These are phyloP conservation scores for Fusarium humuli DNA, from an alignment of 2,329 filamentous ascomycete genomes.

Conservation along the genomic window DNA sequence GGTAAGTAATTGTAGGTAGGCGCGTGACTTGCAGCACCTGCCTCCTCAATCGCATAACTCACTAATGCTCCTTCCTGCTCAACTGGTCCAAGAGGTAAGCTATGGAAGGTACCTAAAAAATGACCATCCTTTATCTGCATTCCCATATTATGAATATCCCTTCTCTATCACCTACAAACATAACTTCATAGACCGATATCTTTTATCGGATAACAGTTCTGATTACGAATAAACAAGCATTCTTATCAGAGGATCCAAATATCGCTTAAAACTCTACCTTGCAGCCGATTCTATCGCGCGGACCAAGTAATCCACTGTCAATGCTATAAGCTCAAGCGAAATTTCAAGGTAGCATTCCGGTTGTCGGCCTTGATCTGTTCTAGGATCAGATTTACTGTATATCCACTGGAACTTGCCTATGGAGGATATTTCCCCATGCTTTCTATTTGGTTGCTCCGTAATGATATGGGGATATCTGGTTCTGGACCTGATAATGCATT, in stretches of 20 bases:
- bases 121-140: background rate
- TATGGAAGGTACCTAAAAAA: background rate
- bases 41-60: background rate
- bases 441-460: background rate
- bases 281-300: background rate
- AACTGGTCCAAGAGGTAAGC: too few species aligned
- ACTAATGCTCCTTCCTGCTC: background rate
- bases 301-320: background rate
- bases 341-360: conserved; percentile 3
- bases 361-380: conserved; percentile 5
- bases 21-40: background rate
- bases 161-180: background rate
- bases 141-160: background rate
- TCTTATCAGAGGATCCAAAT: conserved; percentile 27
- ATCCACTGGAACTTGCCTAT: background rate
- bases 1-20: background rate
- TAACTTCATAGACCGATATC: background rate
- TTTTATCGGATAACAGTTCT: background rate
- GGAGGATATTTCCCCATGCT: background rate
- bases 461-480: background rate
- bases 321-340: conserved; percentile 12
- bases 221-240: conserved; percentile 6
- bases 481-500: background rate
- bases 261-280: conserved; percentile 21
- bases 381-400: background rate